Evolutionary conservation across 208 protist genomes (phyloP), one percentile per base, ranked within the genome.

Genomic region (Acanthamoeba castellanii): DNA sequence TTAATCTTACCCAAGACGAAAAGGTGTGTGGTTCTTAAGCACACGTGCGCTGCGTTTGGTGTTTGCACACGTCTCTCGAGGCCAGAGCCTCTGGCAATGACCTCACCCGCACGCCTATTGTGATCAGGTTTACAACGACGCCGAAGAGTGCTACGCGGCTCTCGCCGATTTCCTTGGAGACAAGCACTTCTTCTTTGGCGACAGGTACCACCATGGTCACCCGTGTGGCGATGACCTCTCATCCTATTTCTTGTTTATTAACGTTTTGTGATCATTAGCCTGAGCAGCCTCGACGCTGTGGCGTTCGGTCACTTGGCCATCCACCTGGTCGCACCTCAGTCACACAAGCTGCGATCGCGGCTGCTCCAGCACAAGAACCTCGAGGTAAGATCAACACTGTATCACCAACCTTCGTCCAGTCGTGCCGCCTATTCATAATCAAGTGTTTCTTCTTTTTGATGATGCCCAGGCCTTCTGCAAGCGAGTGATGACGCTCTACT

Each of bases 291-390:
- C 42, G 72, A 81, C 30, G 72, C 72, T 2, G 72, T 81, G 11
- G 72, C 72, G 30, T 81, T 81, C 14, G 72, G 72, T 5, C 72
- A 81, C 42, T 14, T 81, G 30, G 72, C 72, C 20, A n/a, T 81
- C 72, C 72, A 81, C 22, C 72, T 81, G 34, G 37, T 81, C 34
- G 30, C 72, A 2, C 72, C 72, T 27, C 72, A 81, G 72, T 81
- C 72, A 22, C 72, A 81, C 72, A 81, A 81, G 42, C 72, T 81
- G 34, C 72, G 72, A 37, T 42, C 72, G 72, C 72, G 30, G 72
- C 72, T 81, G 30, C 72, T 81, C 8, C 72, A 81, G n/a, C 72
- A 81, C 72, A 47, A 81, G 42, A 81, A 81, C 30, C 72, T 81
- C 22, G 72, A 52, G 72, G 72, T 81, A 8, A 32, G 3, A 4